Evolutionary conservation across 2,329 filamentous ascomycete genomes (phyloP).

Genomic region (Lojkania enalia): DNA sequence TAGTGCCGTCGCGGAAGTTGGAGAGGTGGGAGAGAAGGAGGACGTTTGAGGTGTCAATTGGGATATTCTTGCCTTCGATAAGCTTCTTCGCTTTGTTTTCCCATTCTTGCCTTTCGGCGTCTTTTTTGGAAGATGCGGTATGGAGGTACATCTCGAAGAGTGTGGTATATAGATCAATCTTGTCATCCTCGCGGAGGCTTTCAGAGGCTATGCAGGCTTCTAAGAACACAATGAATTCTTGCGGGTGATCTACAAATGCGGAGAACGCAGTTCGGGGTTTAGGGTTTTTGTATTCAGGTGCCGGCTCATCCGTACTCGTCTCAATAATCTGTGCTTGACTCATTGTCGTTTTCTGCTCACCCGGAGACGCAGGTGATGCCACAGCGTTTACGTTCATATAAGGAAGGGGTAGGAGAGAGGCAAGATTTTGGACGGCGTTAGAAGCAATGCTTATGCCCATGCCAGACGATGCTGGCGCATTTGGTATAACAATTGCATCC

Average conservation of each 20-base stretch:
- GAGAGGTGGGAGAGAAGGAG: constrained; percentile 89
- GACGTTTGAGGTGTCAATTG: constrained; percentile 94
- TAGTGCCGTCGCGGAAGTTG: constrained; percentile 85
- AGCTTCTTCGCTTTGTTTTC: constrained; percentile 87
- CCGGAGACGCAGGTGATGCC: constrained; percentile 57
- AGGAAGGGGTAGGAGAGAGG: constrained; percentile 79
- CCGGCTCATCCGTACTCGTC: constrained; percentile 56
- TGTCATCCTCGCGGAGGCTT: constrained; percentile 72
- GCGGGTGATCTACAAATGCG: constrained; percentile 90
- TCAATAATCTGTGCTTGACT: constrained; percentile 59
- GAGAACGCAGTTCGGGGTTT: constrained; percentile 90
- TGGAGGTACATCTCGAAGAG: constrained; percentile 98
- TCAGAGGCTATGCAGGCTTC: constrained; percentile 81
- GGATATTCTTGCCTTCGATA: constrained; percentile 75
- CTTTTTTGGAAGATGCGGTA: constrained; percentile 76
- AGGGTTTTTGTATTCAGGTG: constrained; percentile 72
- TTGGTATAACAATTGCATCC: constrained; percentile 58
- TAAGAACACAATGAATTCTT: constrained; percentile 89
- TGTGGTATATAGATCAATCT: constrained; percentile 87
- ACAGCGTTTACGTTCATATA: constrained; percentile 73
- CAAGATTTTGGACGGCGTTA: constrained; percentile 82
- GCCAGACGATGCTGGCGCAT: constrained; percentile 51
- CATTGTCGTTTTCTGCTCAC: constrained; percentile 56
- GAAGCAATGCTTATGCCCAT: constrained; percentile 57
- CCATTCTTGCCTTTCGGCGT: constrained; percentile 75